Evolutionary conservation across 192 early-diverging fungal genomes (phyloP).

Genomic region (Chytriomyces sp.): DNA sequence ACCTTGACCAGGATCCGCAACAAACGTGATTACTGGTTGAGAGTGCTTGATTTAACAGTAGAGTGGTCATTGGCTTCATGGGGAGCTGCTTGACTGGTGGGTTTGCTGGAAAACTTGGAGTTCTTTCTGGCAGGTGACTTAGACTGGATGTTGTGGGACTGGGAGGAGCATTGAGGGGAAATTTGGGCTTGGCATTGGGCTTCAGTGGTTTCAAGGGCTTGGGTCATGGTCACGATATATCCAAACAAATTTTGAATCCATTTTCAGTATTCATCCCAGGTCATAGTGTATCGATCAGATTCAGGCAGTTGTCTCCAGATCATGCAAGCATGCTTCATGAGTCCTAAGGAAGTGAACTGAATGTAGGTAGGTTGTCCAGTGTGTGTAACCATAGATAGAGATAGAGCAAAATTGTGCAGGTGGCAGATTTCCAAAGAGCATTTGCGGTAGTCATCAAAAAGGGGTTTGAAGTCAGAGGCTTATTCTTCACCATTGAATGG

Average conservation of each 20-base stretch:
- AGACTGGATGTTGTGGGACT: too few species aligned
- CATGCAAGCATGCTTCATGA: background rate
- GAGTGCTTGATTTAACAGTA: too few species aligned
- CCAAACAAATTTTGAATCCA: background rate
- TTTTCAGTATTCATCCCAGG: background rate
- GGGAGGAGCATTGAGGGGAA: too few species aligned
- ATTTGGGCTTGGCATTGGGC: too few species aligned
- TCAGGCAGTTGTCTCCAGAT: background rate
- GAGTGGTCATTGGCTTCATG: too few species aligned
- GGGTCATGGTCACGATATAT: background rate
- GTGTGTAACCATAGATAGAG: background rate
- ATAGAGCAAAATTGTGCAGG: background rate
- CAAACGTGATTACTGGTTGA: too few species aligned
- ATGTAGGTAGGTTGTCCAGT: background rate
- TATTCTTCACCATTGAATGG: too few species aligned
- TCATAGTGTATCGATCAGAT: background rate
- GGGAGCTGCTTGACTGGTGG: too few species aligned
- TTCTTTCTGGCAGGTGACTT: too few species aligned
- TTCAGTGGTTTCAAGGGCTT: background rate
- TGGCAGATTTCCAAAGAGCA: background rate
- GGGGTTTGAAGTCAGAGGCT: background rate
- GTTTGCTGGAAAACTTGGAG: too few species aligned
- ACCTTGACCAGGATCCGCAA: too few species aligned
- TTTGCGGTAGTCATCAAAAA: background rate
- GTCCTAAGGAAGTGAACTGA: background rate